Evolutionary conservation across 345 rosid species (phyloP), one percentile per base, ranked within the genome.

Genomic region (Anacardium occidentale): DNA sequence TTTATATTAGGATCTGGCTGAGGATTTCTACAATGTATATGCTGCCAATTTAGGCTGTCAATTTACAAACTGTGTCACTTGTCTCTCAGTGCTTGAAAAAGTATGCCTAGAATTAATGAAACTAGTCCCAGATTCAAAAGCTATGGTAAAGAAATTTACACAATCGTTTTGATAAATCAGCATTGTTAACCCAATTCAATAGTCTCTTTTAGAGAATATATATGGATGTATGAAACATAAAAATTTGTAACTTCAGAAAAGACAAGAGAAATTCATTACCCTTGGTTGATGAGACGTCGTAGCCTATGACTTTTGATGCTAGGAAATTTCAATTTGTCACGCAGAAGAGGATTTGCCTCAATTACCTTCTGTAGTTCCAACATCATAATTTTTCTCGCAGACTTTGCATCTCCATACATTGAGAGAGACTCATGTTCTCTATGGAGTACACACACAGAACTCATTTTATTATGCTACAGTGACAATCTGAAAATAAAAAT

Each of bases 1-100:
- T 60, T 66, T 51, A 85, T 76, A 40, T 70, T 66, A 52, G 89
- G 89, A 73, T 78, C 74, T 59, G 83, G 74, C 34, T 42, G 73
- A 24, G 87, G 87, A 76, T 70, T 2, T 65, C n/a, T 34, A 71
- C 91, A 83, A 5, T 25, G 79, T 29, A 62, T 24, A 66, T 84
- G 88, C 83, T 87, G 89, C 89, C 89, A 85, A 62, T 83, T 87
- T 62, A 87, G 62, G 75, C 91, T 87, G 88, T 62, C 70, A 78
- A 21, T 64, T 71, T 44, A 73, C 48, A 75, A 21, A 25, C 8
- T 15, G 50, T 55, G 61, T 71, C 67, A 61, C 68, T 74, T 74
- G 63, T 69, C 42, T 57, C 29, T 68, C 47, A 65, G 42, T 68
- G 62, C 10, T 32, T 24, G 3, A 50, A 26, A 56, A 50, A 24